These are phyloP conservation scores for Yarrowia osloensis DNA, from an alignment of 805 yeast species.

Conservation along the genomic window DNA sequence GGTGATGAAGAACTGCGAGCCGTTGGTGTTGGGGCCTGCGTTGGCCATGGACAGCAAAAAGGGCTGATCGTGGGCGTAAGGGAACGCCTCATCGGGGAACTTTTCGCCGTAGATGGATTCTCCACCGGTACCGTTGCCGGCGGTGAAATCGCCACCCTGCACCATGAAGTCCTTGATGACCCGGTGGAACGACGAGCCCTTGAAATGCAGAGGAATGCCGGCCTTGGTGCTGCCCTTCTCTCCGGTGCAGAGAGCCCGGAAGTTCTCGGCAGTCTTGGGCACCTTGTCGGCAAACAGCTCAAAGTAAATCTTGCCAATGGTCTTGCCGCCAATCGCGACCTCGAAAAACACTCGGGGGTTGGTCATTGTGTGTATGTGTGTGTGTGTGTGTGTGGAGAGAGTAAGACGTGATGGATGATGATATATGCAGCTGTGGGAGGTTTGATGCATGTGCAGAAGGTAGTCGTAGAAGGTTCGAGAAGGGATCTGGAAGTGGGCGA, in stretches of 20 bases:
- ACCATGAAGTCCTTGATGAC: constrained; percentile 85
- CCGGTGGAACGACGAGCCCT: constrained; percentile 89
- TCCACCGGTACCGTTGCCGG: constrained; percentile 73
- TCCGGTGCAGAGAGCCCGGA: constrained; percentile 85
- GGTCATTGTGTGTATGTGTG: background rate
- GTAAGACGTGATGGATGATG: background rate
- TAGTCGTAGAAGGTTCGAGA: background rate
- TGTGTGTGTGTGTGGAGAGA: background rate
- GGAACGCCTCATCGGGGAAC: constrained; percentile 88
- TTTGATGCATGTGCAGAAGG: background rate
- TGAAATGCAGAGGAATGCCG: constrained; percentile 71
- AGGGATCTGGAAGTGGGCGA: background rate
- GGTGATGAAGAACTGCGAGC: constrained; percentile 93
- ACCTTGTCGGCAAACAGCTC: constrained; percentile 64
- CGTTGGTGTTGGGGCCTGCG: constrained; percentile 93
- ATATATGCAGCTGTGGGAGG: background rate
- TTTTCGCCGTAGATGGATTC: constrained; percentile 81
- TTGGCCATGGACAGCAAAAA: constrained; percentile 95
- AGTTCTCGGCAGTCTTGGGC: constrained; percentile 88
- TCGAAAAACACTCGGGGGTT: constrained; percentile 71
- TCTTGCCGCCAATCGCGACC: constrained; percentile 67
- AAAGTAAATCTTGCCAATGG: constrained; percentile 75
- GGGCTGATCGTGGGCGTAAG: constrained; percentile 74
- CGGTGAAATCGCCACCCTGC: constrained; percentile 93
- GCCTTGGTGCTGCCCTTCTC: constrained; percentile 66